Evolutionary conservation across 2,329 filamentous ascomycete species (phyloP).

Genomic region (Bipolaris victoriae): DNA sequence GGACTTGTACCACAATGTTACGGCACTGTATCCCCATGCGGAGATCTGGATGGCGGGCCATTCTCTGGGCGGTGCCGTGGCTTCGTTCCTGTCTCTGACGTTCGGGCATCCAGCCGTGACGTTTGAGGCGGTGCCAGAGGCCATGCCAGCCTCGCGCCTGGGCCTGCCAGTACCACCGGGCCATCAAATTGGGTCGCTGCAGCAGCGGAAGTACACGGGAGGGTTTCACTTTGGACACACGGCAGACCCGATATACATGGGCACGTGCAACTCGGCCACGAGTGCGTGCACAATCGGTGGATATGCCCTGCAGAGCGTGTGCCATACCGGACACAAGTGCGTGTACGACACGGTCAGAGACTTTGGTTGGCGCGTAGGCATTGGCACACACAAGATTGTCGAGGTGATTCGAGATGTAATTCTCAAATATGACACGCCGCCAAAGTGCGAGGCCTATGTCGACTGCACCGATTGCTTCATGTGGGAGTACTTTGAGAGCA

Average conservation of each 20-base stretch:
- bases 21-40: slow-evolving; percentile 81
- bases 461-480: slow-evolving; percentile 86
- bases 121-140: slow-evolving; percentile 91
- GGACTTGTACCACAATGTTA: slow-evolving; percentile 91
- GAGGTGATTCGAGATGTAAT: slow-evolving; percentile 88
- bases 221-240: slow-evolving; percentile 93
- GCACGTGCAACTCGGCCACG: slow-evolving; percentile 87
- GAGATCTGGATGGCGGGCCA: slow-evolving; percentile 91
- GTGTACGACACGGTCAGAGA: slow-evolving; percentile 91
- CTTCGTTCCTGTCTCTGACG: slow-evolving; percentile 85
- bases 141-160: slow-evolving; percentile 80
- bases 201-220: slow-evolving; percentile 68
- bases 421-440: slow-evolving; percentile 79
- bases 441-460: slow-evolving; percentile 74
- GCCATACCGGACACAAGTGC: slow-evolving; percentile 86
- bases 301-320: slow-evolving; percentile 92
- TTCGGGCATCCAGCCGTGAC: slow-evolving; percentile 91
- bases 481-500: slow-evolving; percentile 96
- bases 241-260: slow-evolving; percentile 93
- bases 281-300: slow-evolving; percentile 89
- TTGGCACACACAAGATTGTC: slow-evolving; percentile 89
- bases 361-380: slow-evolving; percentile 88
- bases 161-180: slow-evolving; percentile 86
- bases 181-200: slow-evolving; percentile 71
- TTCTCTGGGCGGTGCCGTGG: slow-evolving; percentile 87